Evolutionary conservation across 1,284 basidiomycete genomes (phyloP).

Genomic region (Amylostereum areolatum): DNA sequence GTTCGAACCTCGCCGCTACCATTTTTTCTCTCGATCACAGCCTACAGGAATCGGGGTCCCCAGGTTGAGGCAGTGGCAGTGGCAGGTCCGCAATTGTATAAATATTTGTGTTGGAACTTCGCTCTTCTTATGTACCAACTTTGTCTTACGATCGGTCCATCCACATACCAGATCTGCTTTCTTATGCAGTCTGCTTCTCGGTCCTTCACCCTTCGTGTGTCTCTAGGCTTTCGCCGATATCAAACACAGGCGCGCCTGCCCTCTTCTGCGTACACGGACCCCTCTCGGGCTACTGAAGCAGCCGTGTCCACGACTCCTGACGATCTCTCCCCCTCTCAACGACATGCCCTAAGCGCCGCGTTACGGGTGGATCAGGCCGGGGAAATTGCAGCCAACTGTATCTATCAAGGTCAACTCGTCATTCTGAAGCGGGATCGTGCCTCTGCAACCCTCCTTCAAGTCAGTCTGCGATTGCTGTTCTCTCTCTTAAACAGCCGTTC

Average conservation of each 20-base stretch:
- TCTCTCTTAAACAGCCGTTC: background rate
- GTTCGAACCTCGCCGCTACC: slow-evolving; percentile 82
- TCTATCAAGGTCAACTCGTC: slow-evolving; percentile 80
- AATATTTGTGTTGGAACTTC: too few relatives aligned
- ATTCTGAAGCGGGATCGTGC: slow-evolving; percentile 59
- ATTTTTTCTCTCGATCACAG: slow-evolving; percentile 19
- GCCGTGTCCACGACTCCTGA: slow-evolving; percentile 43
- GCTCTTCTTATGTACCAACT: too few relatives aligned
- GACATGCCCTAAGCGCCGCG: slow-evolving; percentile 50
- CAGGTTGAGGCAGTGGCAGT: too few relatives aligned
- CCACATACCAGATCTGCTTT: too few relatives aligned
- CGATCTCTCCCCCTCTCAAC: slow-evolving; percentile 41
- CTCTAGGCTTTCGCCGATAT: too few relatives aligned
- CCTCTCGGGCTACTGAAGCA: slow-evolving; percentile 24
- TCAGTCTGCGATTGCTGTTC: slow-evolving; percentile 23
- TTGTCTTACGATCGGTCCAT: too few relatives aligned
- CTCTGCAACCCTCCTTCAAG: slow-evolving; percentile 73
- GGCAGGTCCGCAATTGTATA: too few relatives aligned
- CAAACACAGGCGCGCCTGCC: slow-evolving; percentile 16
- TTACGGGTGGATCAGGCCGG: slow-evolving; percentile 90
- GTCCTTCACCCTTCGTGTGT: too few relatives aligned
- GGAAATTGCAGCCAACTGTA: slow-evolving; percentile 90
- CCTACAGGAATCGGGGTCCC: too few relatives aligned
- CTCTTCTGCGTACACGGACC: slow-evolving; percentile 30
- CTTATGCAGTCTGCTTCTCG: too few relatives aligned